These are phyloP conservation scores for Cubamyces lactineus DNA, from an alignment of 768 basidiomycete species.

Conservation along the genomic window DNA sequence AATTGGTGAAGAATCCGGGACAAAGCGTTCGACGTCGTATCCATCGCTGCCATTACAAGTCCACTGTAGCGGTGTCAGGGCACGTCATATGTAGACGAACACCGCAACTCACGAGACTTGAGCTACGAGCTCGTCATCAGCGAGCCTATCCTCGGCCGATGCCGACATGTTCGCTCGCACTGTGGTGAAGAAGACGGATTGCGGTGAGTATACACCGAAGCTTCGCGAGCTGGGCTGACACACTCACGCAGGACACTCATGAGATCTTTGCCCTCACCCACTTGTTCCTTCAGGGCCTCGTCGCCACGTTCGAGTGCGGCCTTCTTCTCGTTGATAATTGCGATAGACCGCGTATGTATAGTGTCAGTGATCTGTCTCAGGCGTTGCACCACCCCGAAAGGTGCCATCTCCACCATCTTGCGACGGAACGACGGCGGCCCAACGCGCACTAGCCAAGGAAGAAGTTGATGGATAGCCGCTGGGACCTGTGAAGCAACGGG, in stretches of 20 bases:
- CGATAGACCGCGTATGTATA: background rate
- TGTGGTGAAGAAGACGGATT: background rate
- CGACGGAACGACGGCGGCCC: too few relatives aligned
- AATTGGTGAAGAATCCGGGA: background rate
- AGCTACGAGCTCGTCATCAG: slow-evolving; percentile 21
- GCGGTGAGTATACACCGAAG: too few relatives aligned
- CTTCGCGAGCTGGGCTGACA: background rate
- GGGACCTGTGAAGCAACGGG: too few relatives aligned
- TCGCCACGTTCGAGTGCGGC: slow-evolving; percentile 18
- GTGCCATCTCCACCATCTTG: too few relatives aligned
- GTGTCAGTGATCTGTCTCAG: background rate
- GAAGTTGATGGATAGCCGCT: too few relatives aligned
- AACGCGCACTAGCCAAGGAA: too few relatives aligned
- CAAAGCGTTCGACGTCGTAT: background rate
- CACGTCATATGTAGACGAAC: background rate
- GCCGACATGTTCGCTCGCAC: slow-evolving; percentile 23
- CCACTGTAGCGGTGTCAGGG: background rate
- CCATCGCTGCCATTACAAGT: background rate
- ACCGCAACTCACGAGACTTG: slow-evolving; percentile 18
- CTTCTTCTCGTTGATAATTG: slow-evolving; percentile 16
- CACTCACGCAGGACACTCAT: slow-evolving; percentile 25
- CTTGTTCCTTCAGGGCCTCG: slow-evolving; percentile 10
- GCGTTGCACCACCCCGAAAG: background rate
- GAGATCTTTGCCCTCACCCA: slow-evolving; percentile 28
- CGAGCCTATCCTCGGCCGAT: slow-evolving; percentile 8